phyloP scores from a whole-genome alignment of 2,329 filamentous ascomycete genomes.

The Lecanicillium sp. region DNA sequence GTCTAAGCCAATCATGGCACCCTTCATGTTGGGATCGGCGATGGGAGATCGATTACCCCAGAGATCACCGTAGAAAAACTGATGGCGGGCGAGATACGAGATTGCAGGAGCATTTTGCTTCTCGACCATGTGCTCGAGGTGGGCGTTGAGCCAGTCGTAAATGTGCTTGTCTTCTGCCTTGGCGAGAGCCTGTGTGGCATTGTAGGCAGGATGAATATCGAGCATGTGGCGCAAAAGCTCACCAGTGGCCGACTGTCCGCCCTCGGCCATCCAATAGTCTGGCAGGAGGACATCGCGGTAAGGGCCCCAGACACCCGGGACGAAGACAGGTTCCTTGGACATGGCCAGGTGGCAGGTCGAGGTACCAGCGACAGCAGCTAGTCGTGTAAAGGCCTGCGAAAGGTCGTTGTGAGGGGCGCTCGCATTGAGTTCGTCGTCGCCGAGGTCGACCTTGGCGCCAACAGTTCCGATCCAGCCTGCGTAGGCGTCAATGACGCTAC shows the following conservation, averaged over 20 bases:
- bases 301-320: constrained; percentile 92
- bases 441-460: constrained; percentile 85
- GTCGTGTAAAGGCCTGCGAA: constrained; percentile 84
- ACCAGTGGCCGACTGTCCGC: constrained; percentile 92
- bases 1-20: constrained; percentile 78
- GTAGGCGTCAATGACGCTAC: constrained; percentile 96
- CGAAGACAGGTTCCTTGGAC: constrained; percentile 88
- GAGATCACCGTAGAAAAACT: constrained; percentile 98
- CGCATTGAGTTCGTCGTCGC: constrained; percentile 58
- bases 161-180: constrained; percentile 81
- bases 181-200: constrained; percentile 70
- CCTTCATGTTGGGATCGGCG: constrained; percentile 89
- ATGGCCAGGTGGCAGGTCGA: constrained; percentile 97
- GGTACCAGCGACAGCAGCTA: constrained; percentile 91
- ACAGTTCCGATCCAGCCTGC: constrained; percentile 98
- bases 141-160: constrained; percentile 90
- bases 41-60: constrained; percentile 96
- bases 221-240: constrained; percentile 91
- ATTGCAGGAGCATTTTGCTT: constrained; percentile 67
- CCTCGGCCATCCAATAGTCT: constrained; percentile 93
- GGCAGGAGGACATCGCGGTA: constrained; percentile 92
- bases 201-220: constrained; percentile 88
- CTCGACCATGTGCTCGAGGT: constrained; percentile 70
- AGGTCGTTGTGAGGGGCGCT: constrained; percentile 72
- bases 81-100: constrained; percentile 81